A percentile compares a stretch with the other conserved stretches of the same genome.
phyloP scores from a whole-genome alignment of 2,329 filamentous ascomycete genomes.

The Colletotrichum somersetense region DNA sequence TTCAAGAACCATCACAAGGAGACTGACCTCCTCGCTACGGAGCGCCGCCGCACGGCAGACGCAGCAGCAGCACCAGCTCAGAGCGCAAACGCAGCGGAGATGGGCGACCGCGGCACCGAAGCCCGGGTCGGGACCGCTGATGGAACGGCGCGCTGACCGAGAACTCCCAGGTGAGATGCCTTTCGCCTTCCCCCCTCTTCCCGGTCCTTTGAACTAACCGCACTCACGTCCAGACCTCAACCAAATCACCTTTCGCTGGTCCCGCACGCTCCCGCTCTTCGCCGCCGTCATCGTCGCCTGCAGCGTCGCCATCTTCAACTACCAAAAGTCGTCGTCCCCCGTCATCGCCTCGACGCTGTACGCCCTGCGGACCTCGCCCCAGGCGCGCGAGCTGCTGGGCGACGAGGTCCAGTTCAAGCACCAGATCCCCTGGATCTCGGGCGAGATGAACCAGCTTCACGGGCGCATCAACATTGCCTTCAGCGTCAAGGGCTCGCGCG shows the following conservation, averaged over 20 bases:
- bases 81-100: constrained; percentile 55
- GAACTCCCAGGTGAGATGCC: constrained; percentile 70
- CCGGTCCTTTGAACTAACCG: neutral
- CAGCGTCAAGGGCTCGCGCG: constrained; percentile 83
- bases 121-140: constrained; percentile 71
- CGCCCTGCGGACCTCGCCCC: constrained; percentile 83
- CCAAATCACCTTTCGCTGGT: constrained; percentile 69
- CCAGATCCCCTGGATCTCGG: constrained; percentile 85
- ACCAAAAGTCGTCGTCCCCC: constrained; percentile 92
- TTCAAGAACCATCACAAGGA: constrained; percentile 36
- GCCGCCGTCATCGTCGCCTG: constrained; percentile 76
- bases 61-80: constrained; percentile 31
- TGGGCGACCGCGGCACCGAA: constrained; percentile 68
- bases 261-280: constrained; percentile 85
- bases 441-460: constrained; percentile 93
- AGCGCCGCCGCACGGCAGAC: constrained; percentile 21
- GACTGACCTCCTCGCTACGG: constrained; percentile 33
- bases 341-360: constrained; percentile 92
- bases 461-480: constrained; percentile 91
- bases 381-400: constrained; percentile 82
- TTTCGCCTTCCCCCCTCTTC: neutral
- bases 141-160: constrained; percentile 74
- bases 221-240: constrained; percentile 52
- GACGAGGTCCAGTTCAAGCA: constrained; percentile 87
- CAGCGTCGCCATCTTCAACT: constrained; percentile 96